Evolutionary conservation across 1,139 yeast genomes (phyloP), one percentile per base, ranked within the genome.

Genomic region (Saccharomyces hybrid): DNA sequence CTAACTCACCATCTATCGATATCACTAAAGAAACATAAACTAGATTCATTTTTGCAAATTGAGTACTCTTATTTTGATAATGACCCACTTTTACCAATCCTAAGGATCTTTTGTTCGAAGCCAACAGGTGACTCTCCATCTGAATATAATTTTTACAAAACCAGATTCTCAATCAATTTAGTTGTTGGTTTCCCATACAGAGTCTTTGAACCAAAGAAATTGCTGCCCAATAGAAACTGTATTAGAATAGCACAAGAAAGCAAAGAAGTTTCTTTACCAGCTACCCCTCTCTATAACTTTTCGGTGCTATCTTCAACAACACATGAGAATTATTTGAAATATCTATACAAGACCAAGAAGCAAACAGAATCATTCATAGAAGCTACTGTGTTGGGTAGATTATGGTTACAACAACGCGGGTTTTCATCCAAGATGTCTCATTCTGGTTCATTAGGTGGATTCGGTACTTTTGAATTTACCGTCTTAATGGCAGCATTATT

Each of bases 381-480:
- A 64, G 98, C 99, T 1, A 84, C 93, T 61, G 80, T 85, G 14
- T 76, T 93, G 53, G 97, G 97, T 2, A 79, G 91, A 61, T 75
- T 93, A 57, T 93, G 99, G 99, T 77, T 93, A 48, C 79, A 81
- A 53, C 98, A 93, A 72, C 78, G 96, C 60, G 96, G 96, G 0
- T 81, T 89, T 57, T 78, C 81, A 5, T 83, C 96, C 0, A 73
- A 79, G 26, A 63, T 82, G 41, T 75, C 79, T 42, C 75, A 78
- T 51, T 78, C 79, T 32, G 71, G 71, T 2, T 59, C 72, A 1
- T 64, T 75, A 14, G 90, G 90, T 49, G 98, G 98, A 0, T 91
- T 93, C 70, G 98, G 98, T 14, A 88, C 86, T 63, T 89, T 89
- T 69, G 98, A 93, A 72, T 90, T 90, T 72, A 84, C 93, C 27